These are phyloP conservation scores for Paecilomyces sp. DNA, from an alignment of 2,329 filamentous ascomycete species.

Conservation along the genomic window DNA sequence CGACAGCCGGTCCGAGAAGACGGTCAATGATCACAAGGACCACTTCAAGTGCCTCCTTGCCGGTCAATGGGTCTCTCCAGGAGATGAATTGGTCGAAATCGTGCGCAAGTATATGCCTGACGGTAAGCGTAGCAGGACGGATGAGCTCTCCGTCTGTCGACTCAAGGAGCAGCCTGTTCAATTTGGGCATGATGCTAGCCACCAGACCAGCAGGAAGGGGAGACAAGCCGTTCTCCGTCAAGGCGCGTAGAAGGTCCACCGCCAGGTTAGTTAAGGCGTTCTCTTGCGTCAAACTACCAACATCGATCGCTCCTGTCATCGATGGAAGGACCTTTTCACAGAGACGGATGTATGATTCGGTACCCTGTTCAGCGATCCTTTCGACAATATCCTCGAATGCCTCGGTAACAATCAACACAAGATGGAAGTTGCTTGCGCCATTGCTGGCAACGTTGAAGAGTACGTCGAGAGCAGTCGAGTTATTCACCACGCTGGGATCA, in stretches of 20 bases:
- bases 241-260: constrained; percentile 71
- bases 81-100: constrained; percentile 84
- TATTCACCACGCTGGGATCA: constrained; percentile 67
- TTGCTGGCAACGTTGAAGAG: constrained; percentile 86
- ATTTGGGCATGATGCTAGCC: constrained; percentile 74
- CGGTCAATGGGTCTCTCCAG: constrained; percentile 70
- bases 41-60: constrained; percentile 78
- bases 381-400: constrained; percentile 82
- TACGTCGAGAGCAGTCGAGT: constrained; percentile 64
- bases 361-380: constrained; percentile 56
- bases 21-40: constrained; percentile 89
- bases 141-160: constrained; percentile 84
- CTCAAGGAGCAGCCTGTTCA: constrained; percentile 73
- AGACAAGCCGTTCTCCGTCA: constrained; percentile 75
- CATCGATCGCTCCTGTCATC: constrained; percentile 80
- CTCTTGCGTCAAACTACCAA: constrained; percentile 77
- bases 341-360: constrained; percentile 66
- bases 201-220: constrained; percentile 85
- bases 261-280: constrained; percentile 74
- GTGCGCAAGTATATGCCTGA: constrained; percentile 84
- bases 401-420: constrained; percentile 80
- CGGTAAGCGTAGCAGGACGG: constrained; percentile 73
- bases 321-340: constrained; percentile 83
- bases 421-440: constrained; percentile 83
- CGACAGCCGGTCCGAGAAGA: constrained; percentile 72